These are phyloP conservation scores for Gyrodon lividus DNA, from an alignment of 768 basidiomycete species.

Conservation along the genomic window DNA sequence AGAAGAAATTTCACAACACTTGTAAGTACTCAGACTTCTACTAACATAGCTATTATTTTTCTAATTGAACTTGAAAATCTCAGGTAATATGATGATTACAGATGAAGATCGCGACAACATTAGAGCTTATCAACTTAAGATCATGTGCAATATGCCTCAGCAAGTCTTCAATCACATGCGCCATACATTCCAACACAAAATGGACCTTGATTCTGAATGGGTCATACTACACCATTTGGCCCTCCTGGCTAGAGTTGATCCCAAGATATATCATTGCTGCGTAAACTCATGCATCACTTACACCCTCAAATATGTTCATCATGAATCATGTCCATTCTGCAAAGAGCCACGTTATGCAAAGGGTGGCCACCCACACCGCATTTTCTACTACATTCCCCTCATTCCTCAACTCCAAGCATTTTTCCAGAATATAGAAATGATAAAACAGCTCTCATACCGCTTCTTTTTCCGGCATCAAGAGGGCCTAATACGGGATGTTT, in stretches of 20 bases:
- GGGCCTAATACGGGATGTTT: slow-evolving; percentile 28
- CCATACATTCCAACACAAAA: slow-evolving; percentile 20
- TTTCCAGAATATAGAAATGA: too few relatives aligned
- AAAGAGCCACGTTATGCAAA: slow-evolving; percentile 8
- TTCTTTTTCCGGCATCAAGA: too few relatives aligned
- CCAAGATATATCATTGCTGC: slow-evolving; percentile 36
- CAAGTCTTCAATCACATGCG: slow-evolving; percentile 28
- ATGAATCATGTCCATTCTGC: slow-evolving; percentile 19
- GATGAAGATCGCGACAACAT: slow-evolving; percentile 30
- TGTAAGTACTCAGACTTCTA: too few relatives aligned
- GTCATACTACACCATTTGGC: slow-evolving; percentile 16
- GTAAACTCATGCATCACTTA: slow-evolving; percentile 35
- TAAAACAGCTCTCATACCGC: too few relatives aligned
- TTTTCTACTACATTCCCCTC: too few relatives aligned
- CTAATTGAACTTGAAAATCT: too few relatives aligned
- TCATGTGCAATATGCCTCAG: slow-evolving; percentile 27
- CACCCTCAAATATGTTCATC: slow-evolving; percentile 18
- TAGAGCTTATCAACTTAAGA: slow-evolving; percentile 22
- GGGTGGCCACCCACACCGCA: too few relatives aligned
- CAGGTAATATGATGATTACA: slow-evolving; percentile 20
- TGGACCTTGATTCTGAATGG: slow-evolving; percentile 27
- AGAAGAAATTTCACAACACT: too few relatives aligned
- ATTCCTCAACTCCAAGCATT: too few relatives aligned
- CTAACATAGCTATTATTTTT: too few relatives aligned
- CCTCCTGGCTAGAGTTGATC: neutral